phyloP scores from a whole-genome alignment of 1,139 yeast genomes.

The Chernovozyma sophiae-reginae region DNA sequence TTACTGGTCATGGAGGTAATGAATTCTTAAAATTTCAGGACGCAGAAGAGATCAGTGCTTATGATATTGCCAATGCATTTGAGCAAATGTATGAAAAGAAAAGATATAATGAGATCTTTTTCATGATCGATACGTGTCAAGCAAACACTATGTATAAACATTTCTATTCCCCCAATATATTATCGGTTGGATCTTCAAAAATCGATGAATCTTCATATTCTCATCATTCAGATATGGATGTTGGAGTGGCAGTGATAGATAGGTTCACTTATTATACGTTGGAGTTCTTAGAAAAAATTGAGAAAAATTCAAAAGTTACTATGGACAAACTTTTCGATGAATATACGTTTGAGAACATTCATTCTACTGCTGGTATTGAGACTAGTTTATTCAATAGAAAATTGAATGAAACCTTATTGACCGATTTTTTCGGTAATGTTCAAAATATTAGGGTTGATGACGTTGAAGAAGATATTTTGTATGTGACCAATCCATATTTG shows the following conservation, averaged over 20 bases:
- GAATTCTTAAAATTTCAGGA: constrained; percentile 96
- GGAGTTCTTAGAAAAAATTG: constrained; percentile 79
- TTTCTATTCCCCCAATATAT: constrained; percentile 86
- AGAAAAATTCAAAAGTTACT: constrained; percentile 69
- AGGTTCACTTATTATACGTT: constrained; percentile 89
- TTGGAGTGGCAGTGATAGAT: constrained; percentile 97
- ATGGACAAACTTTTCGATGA: constrained; percentile 79
- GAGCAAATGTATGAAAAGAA: constrained; percentile 96
- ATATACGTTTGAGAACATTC: constrained; percentile 80
- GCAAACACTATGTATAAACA: constrained; percentile 96
- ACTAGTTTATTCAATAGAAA: constrained; percentile 72
- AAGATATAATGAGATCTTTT: constrained; percentile 89
- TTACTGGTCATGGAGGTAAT: constrained; percentile 99
- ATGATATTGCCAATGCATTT: constrained; percentile 95
- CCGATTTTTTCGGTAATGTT: constrained; percentile 94
- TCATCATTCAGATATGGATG: constrained; percentile 91
- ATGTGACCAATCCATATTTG: constrained; percentile 25
- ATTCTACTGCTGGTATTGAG: constrained; percentile 88
- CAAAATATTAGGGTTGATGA: constrained; percentile 75
- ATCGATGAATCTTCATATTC: constrained; percentile 90
- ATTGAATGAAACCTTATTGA: constrained; percentile 65
- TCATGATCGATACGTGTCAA: constrained; percentile 98
- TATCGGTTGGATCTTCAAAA: constrained; percentile 92
- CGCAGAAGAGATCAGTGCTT: constrained; percentile 94
- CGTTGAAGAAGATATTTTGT: constrained; percentile 43